Conservation (phyloP, 176 grass and related monocot genomes). For the Oropetium thomaeum region DNA sequence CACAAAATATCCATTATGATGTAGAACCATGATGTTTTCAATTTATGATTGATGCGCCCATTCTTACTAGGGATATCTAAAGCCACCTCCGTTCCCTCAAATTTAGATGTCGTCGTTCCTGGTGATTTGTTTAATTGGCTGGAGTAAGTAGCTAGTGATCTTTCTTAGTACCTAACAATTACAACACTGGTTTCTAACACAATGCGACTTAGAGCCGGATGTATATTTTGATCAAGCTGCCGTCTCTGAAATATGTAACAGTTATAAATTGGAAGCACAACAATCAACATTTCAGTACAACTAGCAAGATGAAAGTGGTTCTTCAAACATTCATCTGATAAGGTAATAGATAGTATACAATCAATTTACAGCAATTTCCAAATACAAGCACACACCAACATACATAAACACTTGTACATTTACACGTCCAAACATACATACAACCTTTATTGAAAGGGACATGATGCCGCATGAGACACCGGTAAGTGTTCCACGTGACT, state of each 20-base stretch:
- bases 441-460: conserved; percentile 24
- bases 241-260: neutral
- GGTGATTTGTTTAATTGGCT: too few species aligned
- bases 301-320: neutral
- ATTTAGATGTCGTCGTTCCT: too few species aligned
- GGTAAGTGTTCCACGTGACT: neutral
- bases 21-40: too few species aligned
- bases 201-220: neutral
- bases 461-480: neutral
- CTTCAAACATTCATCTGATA: neutral
- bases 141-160: too few species aligned
- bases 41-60: too few species aligned
- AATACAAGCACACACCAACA: neutral
- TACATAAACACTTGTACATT: neutral
- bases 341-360: neutral
- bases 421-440: neutral
- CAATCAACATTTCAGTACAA: too few species aligned
- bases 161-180: too few species aligned
- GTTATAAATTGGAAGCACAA: neutral
- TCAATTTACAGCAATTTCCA: conserved; percentile 1
- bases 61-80: too few species aligned
- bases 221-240: neutral
- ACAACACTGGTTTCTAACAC: neutral
- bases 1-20: too few species aligned
- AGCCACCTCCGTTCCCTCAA: too few species aligned